phyloP scores from a whole-genome alignment of 495 filamentous ascomycete genomes.

The Penicillium daleae region DNA sequence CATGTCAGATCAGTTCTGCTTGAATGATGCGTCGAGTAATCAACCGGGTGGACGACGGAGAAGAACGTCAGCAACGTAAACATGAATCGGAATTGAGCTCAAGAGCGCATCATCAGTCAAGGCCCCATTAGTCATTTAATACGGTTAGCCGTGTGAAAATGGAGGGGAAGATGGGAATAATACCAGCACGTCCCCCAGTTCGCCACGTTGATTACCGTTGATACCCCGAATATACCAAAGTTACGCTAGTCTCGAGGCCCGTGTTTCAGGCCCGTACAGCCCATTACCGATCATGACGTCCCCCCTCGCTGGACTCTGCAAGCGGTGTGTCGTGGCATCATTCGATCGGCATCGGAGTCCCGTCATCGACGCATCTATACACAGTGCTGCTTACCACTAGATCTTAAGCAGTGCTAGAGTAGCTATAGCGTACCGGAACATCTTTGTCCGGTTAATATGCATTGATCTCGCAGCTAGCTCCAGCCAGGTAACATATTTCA shows the following conservation, averaged over 20 bases:
- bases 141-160: neutral
- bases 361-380: slow-evolving; percentile 14
- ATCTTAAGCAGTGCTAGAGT: neutral
- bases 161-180: neutral
- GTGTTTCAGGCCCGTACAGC: slow-evolving; percentile 21
- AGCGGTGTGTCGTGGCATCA: slow-evolving; percentile 28
- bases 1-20: neutral
- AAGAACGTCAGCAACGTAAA: neutral
- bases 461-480: too few species aligned
- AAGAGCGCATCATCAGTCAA: slow-evolving; percentile 19
- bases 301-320: slow-evolving; percentile 13
- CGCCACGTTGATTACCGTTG: neutral
- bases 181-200: neutral
- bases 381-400: too few species aligned
- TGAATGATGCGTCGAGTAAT: neutral
- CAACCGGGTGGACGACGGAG: neutral
- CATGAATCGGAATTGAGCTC: neutral
- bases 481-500: neutral
- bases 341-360: slow-evolving; percentile 8
- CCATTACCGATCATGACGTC: slow-evolving; percentile 28
- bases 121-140: slow-evolving; percentile 17
- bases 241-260: slow-evolving; percentile 15
- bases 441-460: neutral
- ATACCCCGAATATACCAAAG: slow-evolving; percentile 8
- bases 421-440: neutral